Evolutionary conservation across 2,329 filamentous ascomycete genomes (phyloP).

Genomic region (Epichloe sp.): DNA sequence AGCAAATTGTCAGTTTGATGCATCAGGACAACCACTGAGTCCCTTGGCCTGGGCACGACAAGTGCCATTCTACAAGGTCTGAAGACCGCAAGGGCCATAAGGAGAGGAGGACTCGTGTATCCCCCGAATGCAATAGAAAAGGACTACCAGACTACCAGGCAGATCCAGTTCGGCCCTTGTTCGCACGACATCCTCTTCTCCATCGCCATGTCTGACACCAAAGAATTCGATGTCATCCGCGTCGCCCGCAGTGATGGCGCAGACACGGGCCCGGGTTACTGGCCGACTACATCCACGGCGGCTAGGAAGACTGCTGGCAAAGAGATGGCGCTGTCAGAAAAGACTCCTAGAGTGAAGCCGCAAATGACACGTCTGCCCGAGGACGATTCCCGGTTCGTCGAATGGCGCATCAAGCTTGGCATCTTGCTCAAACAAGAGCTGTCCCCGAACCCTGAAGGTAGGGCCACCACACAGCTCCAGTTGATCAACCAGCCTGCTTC

Average conservation of each 20-base stretch:
- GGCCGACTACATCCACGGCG: constrained; percentile 21
- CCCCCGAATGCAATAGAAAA: neutral
- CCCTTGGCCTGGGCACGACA: neutral
- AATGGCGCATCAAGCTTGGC: constrained; percentile 32
- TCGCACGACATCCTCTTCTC: neutral
- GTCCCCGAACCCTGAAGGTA: constrained; percentile 26
- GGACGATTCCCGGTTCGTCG: constrained; percentile 29
- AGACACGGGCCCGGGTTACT: constrained; percentile 31
- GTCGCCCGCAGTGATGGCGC: constrained; percentile 33
- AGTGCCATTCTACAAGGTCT: neutral
- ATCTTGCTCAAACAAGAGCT: constrained; percentile 33
- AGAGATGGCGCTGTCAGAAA: constrained; percentile 19
- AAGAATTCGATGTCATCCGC: constrained; percentile 28
- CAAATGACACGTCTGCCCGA: constrained; percentile 30
- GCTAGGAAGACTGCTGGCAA: constrained; percentile 24
- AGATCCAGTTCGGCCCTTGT: neutral
- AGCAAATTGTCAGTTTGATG: neutral
- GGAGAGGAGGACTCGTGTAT: neutral
- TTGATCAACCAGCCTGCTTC: too few relatives aligned
- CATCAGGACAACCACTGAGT: neutral
- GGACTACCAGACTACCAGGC: too few relatives aligned
- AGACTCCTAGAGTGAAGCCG: constrained; percentile 25
- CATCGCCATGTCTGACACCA: constrained; percentile 19
- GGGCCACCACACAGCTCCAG: constrained; percentile 3
- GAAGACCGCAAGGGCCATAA: neutral